A percentile compares a stretch with the other conserved stretches of the same genome.
Conservation (phyloP, 768 basidiomycete genomes). For the Lactarius deliciosus region DNA sequence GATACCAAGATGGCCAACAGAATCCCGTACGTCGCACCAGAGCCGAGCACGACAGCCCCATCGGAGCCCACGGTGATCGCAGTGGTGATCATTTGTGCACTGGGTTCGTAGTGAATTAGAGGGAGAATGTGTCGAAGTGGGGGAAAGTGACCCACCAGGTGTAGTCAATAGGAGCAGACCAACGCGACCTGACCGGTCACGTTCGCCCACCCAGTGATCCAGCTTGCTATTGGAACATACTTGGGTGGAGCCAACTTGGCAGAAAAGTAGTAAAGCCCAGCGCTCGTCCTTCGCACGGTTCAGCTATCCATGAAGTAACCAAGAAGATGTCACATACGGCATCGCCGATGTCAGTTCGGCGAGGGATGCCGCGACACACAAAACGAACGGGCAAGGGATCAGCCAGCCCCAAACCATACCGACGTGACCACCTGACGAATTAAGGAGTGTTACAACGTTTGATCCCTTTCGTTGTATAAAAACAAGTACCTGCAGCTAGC, state of each 20-base stretch:
- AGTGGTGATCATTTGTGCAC: slow-evolving; percentile 76
- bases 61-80: slow-evolving; percentile 62
- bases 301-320: background rate
- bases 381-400: slow-evolving; percentile 66
- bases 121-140: slow-evolving; percentile 3
- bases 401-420: slow-evolving; percentile 80
- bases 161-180: slow-evolving; percentile 74
- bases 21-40: slow-evolving; percentile 67
- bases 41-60: slow-evolving; percentile 49
- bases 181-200: slow-evolving; percentile 68
- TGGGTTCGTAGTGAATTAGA: slow-evolving; percentile 23
- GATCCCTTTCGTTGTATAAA: background rate
- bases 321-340: slow-evolving; percentile 48
- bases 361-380: slow-evolving; percentile 67
- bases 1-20: slow-evolving; percentile 59
- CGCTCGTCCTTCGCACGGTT: slow-evolving; percentile 57
- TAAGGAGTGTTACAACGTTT: background rate
- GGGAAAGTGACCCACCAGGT: slow-evolving; percentile 46
- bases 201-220: slow-evolving; percentile 73
- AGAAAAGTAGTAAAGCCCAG: slow-evolving; percentile 77
- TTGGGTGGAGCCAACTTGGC: slow-evolving; percentile 67
- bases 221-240: slow-evolving; percentile 61
- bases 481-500: slow-evolving; percentile 52
- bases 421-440: slow-evolving; percentile 60
- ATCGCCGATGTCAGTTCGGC: slow-evolving; percentile 72